Conservation (phyloP, 345 rosid species). For the Mangifera indica region DNA sequence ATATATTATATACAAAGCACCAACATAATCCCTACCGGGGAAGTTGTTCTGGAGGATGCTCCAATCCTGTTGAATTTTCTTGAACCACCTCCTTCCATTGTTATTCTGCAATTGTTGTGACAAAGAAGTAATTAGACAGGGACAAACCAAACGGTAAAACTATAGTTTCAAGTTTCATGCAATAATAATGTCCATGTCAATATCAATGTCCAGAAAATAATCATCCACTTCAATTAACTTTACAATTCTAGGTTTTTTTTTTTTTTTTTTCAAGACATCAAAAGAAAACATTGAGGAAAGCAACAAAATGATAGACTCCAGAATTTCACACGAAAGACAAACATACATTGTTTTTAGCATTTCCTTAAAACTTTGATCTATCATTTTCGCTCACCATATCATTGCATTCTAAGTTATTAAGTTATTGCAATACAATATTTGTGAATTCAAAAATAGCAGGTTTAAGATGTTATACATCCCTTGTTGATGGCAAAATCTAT, state of each 20-base stretch:
- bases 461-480: neutral
- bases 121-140: neutral
- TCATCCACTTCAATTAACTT: neutral
- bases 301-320: neutral
- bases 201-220: neutral
- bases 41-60: slow-evolving; percentile 92
- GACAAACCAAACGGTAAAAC: neutral
- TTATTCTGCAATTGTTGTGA: slow-evolving; percentile 48
- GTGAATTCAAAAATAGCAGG: neutral
- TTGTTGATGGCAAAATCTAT: neutral
- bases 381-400: slow-evolving; percentile 6
- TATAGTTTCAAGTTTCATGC: neutral
- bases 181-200: neutral
- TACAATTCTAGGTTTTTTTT: neutral
- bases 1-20: slow-evolving; percentile 9
- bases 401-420: neutral
- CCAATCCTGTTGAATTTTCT: slow-evolving; percentile 98
- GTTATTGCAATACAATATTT: neutral
- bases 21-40: slow-evolving; percentile 58
- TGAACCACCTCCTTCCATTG: slow-evolving; percentile 82
- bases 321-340: neutral
- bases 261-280: neutral
- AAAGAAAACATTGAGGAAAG: neutral
- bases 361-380: slow-evolving; percentile 1
- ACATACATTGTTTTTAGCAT: neutral